A percentile compares a stretch with the other conserved stretches of the same genome.
These are phyloP conservation scores for Alternaria alternata DNA, from an alignment of 2,329 filamentous ascomycete species.

Conservation along the genomic window DNA sequence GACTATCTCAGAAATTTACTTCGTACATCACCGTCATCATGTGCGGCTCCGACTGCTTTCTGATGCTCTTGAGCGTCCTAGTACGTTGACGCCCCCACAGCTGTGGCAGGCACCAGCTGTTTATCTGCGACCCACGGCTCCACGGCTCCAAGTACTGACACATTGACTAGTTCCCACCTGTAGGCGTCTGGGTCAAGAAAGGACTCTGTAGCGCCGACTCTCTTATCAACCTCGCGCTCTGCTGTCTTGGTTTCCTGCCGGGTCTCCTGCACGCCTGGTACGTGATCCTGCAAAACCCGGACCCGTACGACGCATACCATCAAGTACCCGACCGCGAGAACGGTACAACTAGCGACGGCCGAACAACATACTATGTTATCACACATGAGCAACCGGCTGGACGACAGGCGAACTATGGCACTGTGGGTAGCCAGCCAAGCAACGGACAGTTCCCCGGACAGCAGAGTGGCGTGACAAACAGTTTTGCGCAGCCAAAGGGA, in stretches of 20 bases:
- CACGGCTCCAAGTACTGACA: slow-evolving; percentile 8
- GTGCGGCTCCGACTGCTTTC: slow-evolving; percentile 68
- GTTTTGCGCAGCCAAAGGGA: slow-evolving; percentile 40
- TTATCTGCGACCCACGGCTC: not conserved
- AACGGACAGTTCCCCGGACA: slow-evolving; percentile 55
- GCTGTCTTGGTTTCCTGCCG: slow-evolving; percentile 68
- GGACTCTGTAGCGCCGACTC: slow-evolving; percentile 93
- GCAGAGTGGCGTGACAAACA: slow-evolving; percentile 45
- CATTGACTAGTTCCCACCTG: slow-evolving; percentile 14
- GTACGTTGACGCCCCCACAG: slow-evolving; percentile 49
- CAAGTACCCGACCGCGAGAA: slow-evolving; percentile 63
- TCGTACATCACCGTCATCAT: slow-evolving; percentile 48
- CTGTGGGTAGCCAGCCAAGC: slow-evolving; percentile 49
- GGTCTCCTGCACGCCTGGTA: slow-evolving; percentile 97
- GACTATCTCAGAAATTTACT: not conserved
- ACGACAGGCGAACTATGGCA: slow-evolving; percentile 52
- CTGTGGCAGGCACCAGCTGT: slow-evolving; percentile 19
- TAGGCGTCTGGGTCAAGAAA: slow-evolving; percentile 90
- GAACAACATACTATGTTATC: slow-evolving; percentile 40
- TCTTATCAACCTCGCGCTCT: slow-evolving; percentile 93
- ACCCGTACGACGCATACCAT: slow-evolving; percentile 70
- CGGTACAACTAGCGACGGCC: slow-evolving; percentile 39
- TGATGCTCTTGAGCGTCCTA: slow-evolving; percentile 68
- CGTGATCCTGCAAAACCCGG: slow-evolving; percentile 91
- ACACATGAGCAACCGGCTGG: slow-evolving; percentile 50